These are phyloP conservation scores for Sanghuangporus weigelae DNA, from an alignment of 1,284 basidiomycete species.

Conservation along the genomic window DNA sequence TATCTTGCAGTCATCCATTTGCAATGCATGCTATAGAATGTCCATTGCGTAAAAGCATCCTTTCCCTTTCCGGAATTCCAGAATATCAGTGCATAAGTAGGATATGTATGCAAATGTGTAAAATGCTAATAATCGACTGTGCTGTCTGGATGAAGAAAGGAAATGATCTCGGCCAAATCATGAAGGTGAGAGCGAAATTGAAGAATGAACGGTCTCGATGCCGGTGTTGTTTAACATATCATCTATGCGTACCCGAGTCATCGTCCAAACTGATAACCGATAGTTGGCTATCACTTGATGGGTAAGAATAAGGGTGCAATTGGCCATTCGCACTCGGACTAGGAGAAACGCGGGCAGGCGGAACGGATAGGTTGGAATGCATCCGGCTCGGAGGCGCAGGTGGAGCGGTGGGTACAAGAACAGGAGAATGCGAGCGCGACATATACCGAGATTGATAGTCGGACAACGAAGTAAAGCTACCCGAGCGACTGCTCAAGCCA, in stretches of 20 bases:
- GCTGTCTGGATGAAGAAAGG: neutral
- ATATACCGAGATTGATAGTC: conserved; percentile 15
- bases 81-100: neutral
- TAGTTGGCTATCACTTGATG: neutral
- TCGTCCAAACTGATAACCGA: conserved; percentile 11
- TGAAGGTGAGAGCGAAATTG: neutral
- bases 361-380: neutral
- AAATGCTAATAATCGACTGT: neutral
- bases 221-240: neutral
- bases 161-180: neutral
- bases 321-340: neutral
- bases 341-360: neutral
- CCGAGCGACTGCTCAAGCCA: conserved; percentile 3
- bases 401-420: neutral
- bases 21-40: neutral
- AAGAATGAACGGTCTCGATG: neutral
- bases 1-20: neutral
- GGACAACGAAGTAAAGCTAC: conserved; percentile 8
- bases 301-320: neutral
- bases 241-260: neutral
- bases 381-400: neutral
- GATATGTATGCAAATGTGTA: neutral
- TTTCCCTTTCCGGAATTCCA: neutral
- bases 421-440: conserved; percentile 15
- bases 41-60: neutral